Evolutionary conservation across 2,329 filamentous ascomycete species (phyloP), one percentile per base, ranked within the genome.

Genomic region (Penicillium brasilianum): DNA sequence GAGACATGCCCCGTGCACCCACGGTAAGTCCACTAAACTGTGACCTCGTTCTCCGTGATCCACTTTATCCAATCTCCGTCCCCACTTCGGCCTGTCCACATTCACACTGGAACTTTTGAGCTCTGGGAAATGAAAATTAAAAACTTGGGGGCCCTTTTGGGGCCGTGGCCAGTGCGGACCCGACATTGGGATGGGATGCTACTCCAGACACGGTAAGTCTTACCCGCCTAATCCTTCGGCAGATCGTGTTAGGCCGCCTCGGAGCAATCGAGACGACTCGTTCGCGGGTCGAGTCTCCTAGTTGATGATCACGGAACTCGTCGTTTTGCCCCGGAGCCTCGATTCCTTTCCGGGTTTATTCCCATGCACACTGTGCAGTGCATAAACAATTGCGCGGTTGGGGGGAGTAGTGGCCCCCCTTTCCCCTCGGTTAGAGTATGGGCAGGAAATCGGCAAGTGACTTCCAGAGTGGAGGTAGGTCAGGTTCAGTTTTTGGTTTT

Each of bases 181-280:
- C 34, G 58, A 50, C 18, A 20, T 20, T 30, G 43, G n/a, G n/a
- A 57, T 49, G 41, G 46, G 43, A 61, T 57, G 59, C 67, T 69
- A 69, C 62, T 34, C 66, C 63, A 48, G 53, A 69, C 55, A 63
- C 22, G 60, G 67, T 67, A 69, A 69, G 67, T 69, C 60, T 62
- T 55, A 58, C 58, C 67, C 64, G 63, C 66, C 59, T 49, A 59
- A 54, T 28, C 46, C 61, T 65, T 68, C 66, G 67, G 66, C 50
- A 68, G 66, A 69, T 69, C 67, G 63, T 60, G 60, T 59, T 60
- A 49, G 50, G 39, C 36, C 32, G n/a, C 34, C 13, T 13, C 32
- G 32, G 18, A 22, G 14, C 8, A 20, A 36, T 52, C 34, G 34
- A 28, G n/a, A 43, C 48, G 48, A 58, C 56, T 49, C 37, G 48